Percentiles rank a stretch among this genome's conserved stretches.
Evolutionary conservation across 257 asterid genomes (phyloP).

Genomic region (Salvia miltiorrhiza): DNA sequence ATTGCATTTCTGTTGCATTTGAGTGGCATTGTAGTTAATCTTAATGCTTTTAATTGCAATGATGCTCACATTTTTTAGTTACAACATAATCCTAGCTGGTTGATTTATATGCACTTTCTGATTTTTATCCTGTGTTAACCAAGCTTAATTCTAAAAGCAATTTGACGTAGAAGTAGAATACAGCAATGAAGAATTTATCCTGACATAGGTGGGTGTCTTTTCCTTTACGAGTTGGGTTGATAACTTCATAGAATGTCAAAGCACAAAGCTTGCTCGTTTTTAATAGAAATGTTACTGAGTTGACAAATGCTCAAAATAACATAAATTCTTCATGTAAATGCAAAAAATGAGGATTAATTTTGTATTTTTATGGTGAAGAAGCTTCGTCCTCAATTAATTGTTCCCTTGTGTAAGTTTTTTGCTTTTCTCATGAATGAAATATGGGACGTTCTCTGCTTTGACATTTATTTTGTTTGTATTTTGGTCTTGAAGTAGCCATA

Average conservation of each 20-base stretch:
- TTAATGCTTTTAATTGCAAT: not conserved
- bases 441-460: not conserved
- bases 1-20: not conserved
- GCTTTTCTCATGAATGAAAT: not conserved
- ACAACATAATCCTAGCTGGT: not conserved
- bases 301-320: not conserved
- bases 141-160: not conserved
- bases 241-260: not conserved
- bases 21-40: not conserved
- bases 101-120: not conserved
- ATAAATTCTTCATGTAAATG: not conserved
- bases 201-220: not conserved
- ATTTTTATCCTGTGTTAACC: not conserved
- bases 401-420: not conserved
- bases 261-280: not conserved
- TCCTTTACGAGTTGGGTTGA: not conserved
- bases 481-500: not conserved
- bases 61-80: not conserved
- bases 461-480: not conserved
- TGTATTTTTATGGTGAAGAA: not conserved
- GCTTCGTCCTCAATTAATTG: not conserved
- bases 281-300: not conserved
- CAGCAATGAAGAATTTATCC: not conserved
- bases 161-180: not conserved
- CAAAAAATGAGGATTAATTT: not conserved